Percentiles rank a stretch among this genome's conserved stretches.
Evolutionary conservation across 176 grass and related monocot genomes (phyloP).

Genomic region (Zea luxurians): DNA sequence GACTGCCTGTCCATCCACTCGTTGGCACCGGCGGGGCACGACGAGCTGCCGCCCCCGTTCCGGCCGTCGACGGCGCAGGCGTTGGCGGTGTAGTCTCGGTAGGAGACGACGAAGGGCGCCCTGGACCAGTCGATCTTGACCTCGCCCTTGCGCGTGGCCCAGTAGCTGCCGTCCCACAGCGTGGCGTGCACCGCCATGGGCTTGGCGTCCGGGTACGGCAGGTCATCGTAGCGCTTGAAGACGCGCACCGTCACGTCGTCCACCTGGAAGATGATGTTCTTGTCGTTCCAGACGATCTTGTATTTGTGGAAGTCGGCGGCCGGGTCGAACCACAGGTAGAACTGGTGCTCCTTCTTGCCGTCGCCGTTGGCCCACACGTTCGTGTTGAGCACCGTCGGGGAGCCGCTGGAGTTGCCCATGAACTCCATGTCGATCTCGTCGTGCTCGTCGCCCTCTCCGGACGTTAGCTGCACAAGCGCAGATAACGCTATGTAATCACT

Average conservation of each 20-base stretch:
- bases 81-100: constrained; percentile 37
- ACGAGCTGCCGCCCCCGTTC: neutral
- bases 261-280: constrained; percentile 41
- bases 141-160: constrained; percentile 44
- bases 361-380: constrained; percentile 29
- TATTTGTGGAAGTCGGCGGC: constrained; percentile 47
- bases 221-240: constrained; percentile 43
- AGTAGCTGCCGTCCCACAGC: constrained; percentile 59
- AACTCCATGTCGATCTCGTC: constrained; percentile 32
- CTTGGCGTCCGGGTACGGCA: constrained; percentile 34
- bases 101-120: constrained; percentile 48
- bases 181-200: constrained; percentile 60
- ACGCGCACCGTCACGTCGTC: constrained; percentile 30
- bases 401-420: constrained; percentile 14
- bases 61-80: constrained; percentile 16
- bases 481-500: neutral
- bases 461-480: constrained; percentile 11
- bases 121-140: constrained; percentile 46
- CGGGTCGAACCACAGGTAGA: constrained; percentile 56
- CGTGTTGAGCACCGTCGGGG: constrained; percentile 41
- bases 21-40: neutral
- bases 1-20: constrained; percentile 11
- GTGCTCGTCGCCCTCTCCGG: constrained; percentile 18
- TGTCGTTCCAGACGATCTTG: constrained; percentile 30
- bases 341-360: constrained; percentile 59